A percentile compares a stretch with the other conserved stretches of the same genome.
phyloP scores from a whole-genome alignment of 129 eudicot genomes.

The Pittosporum tobira region DNA sequence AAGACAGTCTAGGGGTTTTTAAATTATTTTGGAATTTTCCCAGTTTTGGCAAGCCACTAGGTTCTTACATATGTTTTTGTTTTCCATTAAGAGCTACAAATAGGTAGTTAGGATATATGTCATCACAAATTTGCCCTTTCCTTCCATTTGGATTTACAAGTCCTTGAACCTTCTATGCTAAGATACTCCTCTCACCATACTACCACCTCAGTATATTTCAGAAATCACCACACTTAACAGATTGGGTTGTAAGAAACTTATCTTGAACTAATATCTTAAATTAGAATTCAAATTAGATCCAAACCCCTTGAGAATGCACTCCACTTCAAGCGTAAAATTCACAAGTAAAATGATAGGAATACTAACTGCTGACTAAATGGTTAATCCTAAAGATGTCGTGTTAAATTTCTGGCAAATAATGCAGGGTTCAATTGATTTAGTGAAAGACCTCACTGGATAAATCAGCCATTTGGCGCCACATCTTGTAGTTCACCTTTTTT shows the following conservation, averaged over 20 bases:
- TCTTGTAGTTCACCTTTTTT: no score
- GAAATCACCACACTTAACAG: not conserved
- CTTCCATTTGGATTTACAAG: constrained; percentile 15
- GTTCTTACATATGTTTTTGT: constrained; percentile 10
- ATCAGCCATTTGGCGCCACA: no score
- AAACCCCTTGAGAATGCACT: not conserved
- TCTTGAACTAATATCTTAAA: not conserved
- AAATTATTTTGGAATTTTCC: constrained; percentile 31
- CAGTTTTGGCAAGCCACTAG: constrained; percentile 49
- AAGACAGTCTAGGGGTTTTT: constrained; percentile 20
- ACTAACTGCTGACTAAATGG: no score
- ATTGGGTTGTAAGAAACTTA: not conserved
- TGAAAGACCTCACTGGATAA: no score
- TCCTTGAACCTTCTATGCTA: not conserved
- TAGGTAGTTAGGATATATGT: constrained; percentile 8
- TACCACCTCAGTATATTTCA: not conserved
- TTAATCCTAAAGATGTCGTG: no score
- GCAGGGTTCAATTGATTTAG: no score
- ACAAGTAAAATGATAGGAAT: no score
- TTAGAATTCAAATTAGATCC: no score
- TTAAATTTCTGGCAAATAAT: no score
- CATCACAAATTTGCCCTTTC: constrained; percentile 8
- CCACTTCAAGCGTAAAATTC: no score
- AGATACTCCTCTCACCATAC: not conserved
- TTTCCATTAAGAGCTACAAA: not conserved